phyloP scores from a whole-genome alignment of 2,329 filamentous ascomycete genomes.

The Emydomyces testavorans region DNA sequence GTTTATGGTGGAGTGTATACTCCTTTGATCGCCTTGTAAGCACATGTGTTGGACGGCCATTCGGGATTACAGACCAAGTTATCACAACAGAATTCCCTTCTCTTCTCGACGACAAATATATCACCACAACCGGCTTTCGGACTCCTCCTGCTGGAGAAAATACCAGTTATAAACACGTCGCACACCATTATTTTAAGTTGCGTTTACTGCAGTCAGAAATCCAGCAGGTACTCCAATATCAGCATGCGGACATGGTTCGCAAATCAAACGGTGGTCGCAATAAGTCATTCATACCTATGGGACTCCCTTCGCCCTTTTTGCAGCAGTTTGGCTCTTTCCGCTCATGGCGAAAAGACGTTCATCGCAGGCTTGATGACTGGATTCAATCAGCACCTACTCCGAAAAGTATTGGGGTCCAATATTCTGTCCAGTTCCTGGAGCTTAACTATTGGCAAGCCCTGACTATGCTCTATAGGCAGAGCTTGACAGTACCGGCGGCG shows the following conservation, averaged over 20 bases:
- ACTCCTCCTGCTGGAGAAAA: constrained; percentile 48
- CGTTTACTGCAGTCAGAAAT: constrained; percentile 88
- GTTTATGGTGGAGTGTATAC: constrained; percentile 96
- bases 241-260: constrained; percentile 71
- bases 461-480: constrained; percentile 90
- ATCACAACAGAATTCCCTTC: constrained; percentile 94
- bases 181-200: constrained; percentile 84
- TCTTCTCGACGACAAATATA: constrained; percentile 73
- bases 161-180: constrained; percentile 80
- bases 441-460: constrained; percentile 97
- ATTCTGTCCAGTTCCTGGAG: constrained; percentile 80
- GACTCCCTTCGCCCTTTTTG: constrained; percentile 74
- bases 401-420: constrained; percentile 71
- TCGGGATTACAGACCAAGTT: constrained; percentile 90
- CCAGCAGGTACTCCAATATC: constrained; percentile 81
- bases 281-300: constrained; percentile 58
- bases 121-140: constrained; percentile 65
- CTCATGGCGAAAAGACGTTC: constrained; percentile 79
- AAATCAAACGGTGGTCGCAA: constrained; percentile 55
- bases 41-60: constrained; percentile 83
- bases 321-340: constrained; percentile 73
- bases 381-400: constrained; percentile 69
- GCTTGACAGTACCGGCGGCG: constrained; percentile 70
- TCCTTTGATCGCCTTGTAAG: constrained; percentile 90
- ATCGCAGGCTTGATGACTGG: constrained; percentile 73